phyloP scores from a whole-genome alignment of 2,329 filamentous ascomycete genomes.

The Chaetomiaceae sp. region DNA sequence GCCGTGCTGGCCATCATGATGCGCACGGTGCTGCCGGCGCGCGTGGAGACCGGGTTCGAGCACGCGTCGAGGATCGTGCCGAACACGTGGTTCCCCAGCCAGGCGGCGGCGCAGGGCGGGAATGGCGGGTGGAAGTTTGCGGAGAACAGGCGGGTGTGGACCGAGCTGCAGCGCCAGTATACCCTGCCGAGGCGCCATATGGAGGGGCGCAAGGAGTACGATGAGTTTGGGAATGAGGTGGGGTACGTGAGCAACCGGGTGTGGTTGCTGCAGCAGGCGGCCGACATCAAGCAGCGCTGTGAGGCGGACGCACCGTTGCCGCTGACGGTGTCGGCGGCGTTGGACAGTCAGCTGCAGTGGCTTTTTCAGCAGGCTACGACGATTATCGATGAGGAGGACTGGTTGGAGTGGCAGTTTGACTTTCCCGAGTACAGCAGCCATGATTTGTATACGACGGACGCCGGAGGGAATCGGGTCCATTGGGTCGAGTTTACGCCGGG shows the following conservation, averaged over 20 bases:
- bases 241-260: neutral
- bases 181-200: neutral
- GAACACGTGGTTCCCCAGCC: conserved; percentile 4
- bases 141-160: neutral
- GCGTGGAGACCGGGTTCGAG: neutral
- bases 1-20: conserved; percentile 1
- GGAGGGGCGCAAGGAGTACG: no score
- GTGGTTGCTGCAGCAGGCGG: neutral
- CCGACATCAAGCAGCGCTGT: neutral
- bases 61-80: neutral
- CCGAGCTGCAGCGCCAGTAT: neutral
- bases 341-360: neutral
- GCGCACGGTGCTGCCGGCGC: neutral
- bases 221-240: neutral
- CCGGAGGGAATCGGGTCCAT: neutral
- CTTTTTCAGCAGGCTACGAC: neutral
- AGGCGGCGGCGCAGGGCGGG: neutral
- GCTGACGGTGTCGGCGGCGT: neutral
- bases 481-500: neutral
- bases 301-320: neutral
- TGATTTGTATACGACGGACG: neutral
- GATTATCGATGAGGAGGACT: neutral
- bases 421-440: neutral
- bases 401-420: conserved; percentile 5
- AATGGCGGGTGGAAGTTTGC: neutral